Evolutionary conservation across 768 basidiomycete species (phyloP).

Genomic region (Russula virescens): DNA sequence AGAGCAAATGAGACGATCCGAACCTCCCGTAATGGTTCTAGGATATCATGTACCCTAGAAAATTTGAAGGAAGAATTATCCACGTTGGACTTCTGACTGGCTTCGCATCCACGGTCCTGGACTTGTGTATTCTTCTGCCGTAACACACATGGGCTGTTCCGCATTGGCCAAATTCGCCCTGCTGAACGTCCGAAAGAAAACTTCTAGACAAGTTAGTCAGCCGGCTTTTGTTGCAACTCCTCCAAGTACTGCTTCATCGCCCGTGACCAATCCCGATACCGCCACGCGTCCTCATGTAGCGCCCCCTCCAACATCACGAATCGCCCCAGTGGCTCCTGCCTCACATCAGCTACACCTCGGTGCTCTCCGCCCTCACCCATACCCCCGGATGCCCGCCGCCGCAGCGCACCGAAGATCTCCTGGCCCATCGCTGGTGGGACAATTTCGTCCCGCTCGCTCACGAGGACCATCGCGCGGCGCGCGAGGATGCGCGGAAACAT

Average conservation of each 20-base stretch:
- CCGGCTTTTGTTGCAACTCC: neutral
- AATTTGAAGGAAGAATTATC: no score
- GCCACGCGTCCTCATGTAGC: constrained; percentile 39
- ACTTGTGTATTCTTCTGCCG: no score
- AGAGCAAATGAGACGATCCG: no score
- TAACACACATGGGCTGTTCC: no score
- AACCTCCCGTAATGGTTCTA: no score
- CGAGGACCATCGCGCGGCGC: constrained; percentile 32
- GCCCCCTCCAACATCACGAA: constrained; percentile 31
- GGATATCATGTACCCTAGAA: no score
- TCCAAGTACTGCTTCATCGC: constrained; percentile 29
- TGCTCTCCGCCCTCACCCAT: neutral
- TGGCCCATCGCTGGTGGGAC: constrained; percentile 38
- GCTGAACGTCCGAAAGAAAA: no score
- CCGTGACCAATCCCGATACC: constrained; percentile 28
- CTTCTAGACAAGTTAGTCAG: no score
- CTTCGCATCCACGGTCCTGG: no score
- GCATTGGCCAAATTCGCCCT: no score
- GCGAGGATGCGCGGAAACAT: constrained; percentile 23
- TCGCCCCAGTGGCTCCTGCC: neutral
- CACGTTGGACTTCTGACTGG: no score
- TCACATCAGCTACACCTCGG: neutral
- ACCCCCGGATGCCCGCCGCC: neutral
- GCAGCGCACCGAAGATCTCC: constrained; percentile 27
- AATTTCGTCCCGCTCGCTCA: constrained; percentile 44